These are phyloP conservation scores for Maudiozyma serrabonitensis DNA, from an alignment of 805 yeast genomes.

Conservation along the genomic window DNA sequence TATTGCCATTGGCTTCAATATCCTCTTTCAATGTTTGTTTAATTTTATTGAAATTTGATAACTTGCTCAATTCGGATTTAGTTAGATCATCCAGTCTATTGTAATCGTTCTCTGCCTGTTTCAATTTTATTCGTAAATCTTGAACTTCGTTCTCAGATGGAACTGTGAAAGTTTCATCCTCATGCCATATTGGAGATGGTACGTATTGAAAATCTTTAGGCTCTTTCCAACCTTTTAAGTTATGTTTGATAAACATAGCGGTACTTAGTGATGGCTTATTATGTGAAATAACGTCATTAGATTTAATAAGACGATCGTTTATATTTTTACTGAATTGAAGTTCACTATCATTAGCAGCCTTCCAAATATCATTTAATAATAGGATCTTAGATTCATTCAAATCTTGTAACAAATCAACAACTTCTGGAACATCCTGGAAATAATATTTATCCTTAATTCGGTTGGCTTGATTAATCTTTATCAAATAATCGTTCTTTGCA, in stretches of 20 bases:
- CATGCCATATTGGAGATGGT: constrained; percentile 95
- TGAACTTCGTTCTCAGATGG: constrained; percentile 48
- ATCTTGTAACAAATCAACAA: constrained; percentile 76
- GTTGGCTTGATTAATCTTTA: constrained; percentile 76
- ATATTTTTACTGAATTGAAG: constrained; percentile 39
- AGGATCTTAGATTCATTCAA: constrained; percentile 70
- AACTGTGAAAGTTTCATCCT: constrained; percentile 68
- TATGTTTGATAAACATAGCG: constrained; percentile 89
- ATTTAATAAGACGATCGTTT: constrained; percentile 35
- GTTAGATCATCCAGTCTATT: constrained; percentile 23
- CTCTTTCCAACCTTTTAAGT: constrained; percentile 65
- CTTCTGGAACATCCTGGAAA: constrained; percentile 88
- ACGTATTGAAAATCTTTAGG: constrained; percentile 78
- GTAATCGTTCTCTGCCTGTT: constrained; percentile 29
- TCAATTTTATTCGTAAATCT: constrained; percentile 44
- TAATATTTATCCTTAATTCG: constrained; percentile 85
- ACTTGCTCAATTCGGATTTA: constrained; percentile 23
- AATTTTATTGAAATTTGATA: constrained; percentile 25
- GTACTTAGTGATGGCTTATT: constrained; percentile 71
- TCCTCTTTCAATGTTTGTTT: constrained; percentile 35
- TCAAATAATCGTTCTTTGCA: constrained; percentile 75
- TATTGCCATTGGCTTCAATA: constrained; percentile 12
- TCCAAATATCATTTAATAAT: constrained; percentile 59
- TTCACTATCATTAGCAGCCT: constrained; percentile 54
- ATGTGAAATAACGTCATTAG: constrained; percentile 50